Evolutionary conservation across 495 filamentous ascomycete genomes (phyloP).

Genomic region (Hamigera avellanea): DNA sequence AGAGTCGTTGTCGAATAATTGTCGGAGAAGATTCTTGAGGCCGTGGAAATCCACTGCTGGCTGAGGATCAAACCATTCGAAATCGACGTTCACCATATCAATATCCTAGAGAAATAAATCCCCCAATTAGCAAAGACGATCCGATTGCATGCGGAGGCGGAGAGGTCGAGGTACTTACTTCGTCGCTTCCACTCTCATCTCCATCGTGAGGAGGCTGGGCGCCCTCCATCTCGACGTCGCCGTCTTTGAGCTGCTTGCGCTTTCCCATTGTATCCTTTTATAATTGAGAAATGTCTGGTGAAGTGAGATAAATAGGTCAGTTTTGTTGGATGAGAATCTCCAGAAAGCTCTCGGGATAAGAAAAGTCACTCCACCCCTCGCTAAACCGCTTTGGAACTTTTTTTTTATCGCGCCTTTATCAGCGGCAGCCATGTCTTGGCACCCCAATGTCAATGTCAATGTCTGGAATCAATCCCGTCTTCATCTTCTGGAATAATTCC

Average conservation of each 20-base stretch:
- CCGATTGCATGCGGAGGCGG: not conserved
- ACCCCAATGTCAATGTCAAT: no score
- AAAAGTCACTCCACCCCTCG: constrained; percentile 7
- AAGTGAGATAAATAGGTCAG: no score
- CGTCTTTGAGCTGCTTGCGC: constrained; percentile 36
- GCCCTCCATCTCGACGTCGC: constrained; percentile 33
- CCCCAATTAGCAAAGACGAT: not conserved
- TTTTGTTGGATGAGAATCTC: no score
- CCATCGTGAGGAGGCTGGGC: constrained; percentile 14
- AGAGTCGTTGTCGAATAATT: constrained; percentile 85
- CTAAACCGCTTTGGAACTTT: constrained; percentile 22
- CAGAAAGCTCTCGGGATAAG: constrained; percentile 6
- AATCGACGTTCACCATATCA: constrained; percentile 89
- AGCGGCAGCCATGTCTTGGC: no score
- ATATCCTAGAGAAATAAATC: constrained; percentile 47
- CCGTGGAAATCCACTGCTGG: constrained; percentile 88
- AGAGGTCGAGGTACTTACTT: constrained; percentile 15
- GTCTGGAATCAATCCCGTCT: no score
- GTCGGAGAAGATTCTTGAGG: constrained; percentile 77
- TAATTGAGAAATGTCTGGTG: no score
- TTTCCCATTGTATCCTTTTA: constrained; percentile 32
- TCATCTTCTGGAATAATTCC: no score
- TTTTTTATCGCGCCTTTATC: constrained; percentile 7
- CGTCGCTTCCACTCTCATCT: constrained; percentile 29
- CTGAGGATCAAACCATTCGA: constrained; percentile 97